Evolutionary conservation across 73 alveolate species (phyloP), one percentile per base, ranked within the genome.

Genomic region (Urostyla sp.): DNA sequence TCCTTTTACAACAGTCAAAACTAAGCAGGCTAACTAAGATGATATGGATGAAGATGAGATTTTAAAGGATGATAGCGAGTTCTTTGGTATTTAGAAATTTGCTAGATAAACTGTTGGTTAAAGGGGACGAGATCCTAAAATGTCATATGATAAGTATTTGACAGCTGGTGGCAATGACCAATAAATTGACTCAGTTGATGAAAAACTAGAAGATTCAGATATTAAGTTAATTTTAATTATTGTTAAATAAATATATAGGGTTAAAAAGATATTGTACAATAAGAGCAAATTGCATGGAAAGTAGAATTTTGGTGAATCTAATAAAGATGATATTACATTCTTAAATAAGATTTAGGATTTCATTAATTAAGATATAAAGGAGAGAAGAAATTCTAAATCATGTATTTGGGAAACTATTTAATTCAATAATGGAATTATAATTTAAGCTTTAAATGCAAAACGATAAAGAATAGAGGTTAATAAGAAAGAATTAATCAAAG

Each of bases 321-420:
- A 57, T 11, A 28, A 36, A 40, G 79, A 63, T 3, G 37, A 63
- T 13, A 48, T 43, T 13, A 43, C 13, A 7, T 63, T 5, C 27
- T 21, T 63, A 31, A 63, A 35, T 7, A 1, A 16, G 23, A 40
- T 63, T 3, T 43, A 63, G 28, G 24, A 36, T 10, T 6, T 63
- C 31, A 31, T 63, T 20, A 43, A 63, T 18, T 21, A 38, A 7
- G 79, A 63, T 63, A 27, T 3, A 38, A 34, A 60, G 3, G n/a
- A 20, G 7, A 38, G 24, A 36, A 4, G 46, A 21, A 35, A 43
- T 10, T 1, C 11, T 3, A 0, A 63, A 4, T 40, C 51, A 10
- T 40, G 20, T 40, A 3, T 5, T 46, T 69, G 83, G 83, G 83
- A 69, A 32, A 48, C 55, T 16, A 35, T 30, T 2, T 13, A 55